These are phyloP conservation scores for Kwoniella dendrophila DNA, from an alignment of 768 basidiomycete species.

Conservation along the genomic window DNA sequence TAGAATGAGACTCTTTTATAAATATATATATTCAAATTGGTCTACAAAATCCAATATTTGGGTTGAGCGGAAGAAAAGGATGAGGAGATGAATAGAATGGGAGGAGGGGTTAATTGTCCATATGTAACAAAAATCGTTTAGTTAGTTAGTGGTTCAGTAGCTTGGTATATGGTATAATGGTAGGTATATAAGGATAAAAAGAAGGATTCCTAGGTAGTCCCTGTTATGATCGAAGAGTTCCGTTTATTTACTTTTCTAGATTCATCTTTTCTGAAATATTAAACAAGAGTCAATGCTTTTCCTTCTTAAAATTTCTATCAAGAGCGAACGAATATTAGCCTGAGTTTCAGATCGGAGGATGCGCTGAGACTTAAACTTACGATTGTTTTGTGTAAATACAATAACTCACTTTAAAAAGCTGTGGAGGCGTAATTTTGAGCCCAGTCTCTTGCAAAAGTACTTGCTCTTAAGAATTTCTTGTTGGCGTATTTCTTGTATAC, in stretches of 20 bases:
- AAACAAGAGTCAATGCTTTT: too few species aligned
- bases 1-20: not conserved
- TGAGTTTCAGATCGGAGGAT: not conserved
- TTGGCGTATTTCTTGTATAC: conserved; percentile 94
- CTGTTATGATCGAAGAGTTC: not conserved
- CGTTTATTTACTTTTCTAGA: too few species aligned
- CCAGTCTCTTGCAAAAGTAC: conserved; percentile 60
- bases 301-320: too few species aligned
- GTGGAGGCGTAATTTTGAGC: conserved; percentile 48
- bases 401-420: conserved; percentile 17
- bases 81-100: not conserved
- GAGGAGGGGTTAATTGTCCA: not conserved
- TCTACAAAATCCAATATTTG: not conserved
- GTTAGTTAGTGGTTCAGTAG: not conserved
- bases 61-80: not conserved
- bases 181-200: not conserved
- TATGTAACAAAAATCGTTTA: not conserved
- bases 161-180: not conserved
- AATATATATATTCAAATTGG: not conserved
- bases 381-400: not conserved
- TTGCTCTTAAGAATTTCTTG: conserved; percentile 94
- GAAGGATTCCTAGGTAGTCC: not conserved
- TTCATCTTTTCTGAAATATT: too few species aligned
- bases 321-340: too few species aligned
- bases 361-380: not conserved